Conservation (phyloP, 2,329 filamentous ascomycete genomes). For the Colletotrichum kahawae region DNA sequence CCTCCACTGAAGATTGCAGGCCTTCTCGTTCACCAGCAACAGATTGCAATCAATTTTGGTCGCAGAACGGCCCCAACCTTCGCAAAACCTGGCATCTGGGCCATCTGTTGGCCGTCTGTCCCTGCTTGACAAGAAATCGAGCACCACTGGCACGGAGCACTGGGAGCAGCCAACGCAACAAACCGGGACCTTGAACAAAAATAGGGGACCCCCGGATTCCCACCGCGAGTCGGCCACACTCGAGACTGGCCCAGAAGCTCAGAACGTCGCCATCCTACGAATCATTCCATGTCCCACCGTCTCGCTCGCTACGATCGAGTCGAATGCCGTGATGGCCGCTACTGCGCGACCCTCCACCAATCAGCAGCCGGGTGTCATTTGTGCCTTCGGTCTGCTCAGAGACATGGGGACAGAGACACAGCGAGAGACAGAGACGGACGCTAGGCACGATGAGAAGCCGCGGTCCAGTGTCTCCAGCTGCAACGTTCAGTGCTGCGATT, state of each 20-base stretch:
- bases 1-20: conserved; percentile 10
- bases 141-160: not conserved
- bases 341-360: not conserved
- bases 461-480: not conserved
- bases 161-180: not conserved
- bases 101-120: not conserved
- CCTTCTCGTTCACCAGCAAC: not conserved
- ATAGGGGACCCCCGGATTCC: conserved; percentile 13
- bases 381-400: not conserved
- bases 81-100: not conserved
- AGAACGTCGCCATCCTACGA: not conserved
- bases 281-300: not conserved
- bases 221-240: not conserved
- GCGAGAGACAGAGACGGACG: not conserved
- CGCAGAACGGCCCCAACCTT: not conserved
- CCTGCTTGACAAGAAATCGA: not conserved
- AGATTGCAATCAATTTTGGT: not conserved
- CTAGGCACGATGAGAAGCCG: not conserved
- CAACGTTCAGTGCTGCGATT: not conserved
- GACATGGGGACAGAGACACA: not conserved
- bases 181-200: not conserved
- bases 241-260: not conserved
- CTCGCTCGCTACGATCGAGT: not conserved
- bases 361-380: not conserved
- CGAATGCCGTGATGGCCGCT: not conserved